Base-by-base conservation (phyloP, 176 grass and related monocot species). In the Areca catechu region DNA sequence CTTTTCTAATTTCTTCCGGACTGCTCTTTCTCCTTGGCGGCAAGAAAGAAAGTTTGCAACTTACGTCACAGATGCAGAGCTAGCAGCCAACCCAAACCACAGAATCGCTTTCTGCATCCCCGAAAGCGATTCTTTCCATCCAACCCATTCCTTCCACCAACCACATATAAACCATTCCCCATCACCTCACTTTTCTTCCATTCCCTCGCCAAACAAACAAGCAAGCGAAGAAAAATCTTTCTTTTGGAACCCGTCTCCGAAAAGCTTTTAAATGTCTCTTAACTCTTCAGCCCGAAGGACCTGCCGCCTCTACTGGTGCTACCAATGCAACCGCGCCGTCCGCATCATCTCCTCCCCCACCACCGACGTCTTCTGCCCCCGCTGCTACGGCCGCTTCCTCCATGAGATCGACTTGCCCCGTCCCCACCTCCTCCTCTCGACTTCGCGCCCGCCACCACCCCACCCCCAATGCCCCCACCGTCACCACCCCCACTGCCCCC, bases 311-410 rank as follows among this genome's bases (percentile, higher is more conserved):
- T 91, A 80, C 75, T 97, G 84, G 74, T 91, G 92, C 75, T 91
- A 91, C 61, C 86, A 82, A 72, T 95, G 90, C 75, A 59, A 57
- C 66, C 82, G 76, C 53, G 63, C 90, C 49, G 68, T 89, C 56
- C 85, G 82, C 66, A 81, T 84, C 73, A 79, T 81, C 23, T 86
- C 85, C 63, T 78, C 68, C 56, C 67, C 82, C 3, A n/a, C 73
- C 49, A 72, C 79, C 49, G 94, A 99, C 74, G 75, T 99, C 66
- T 78, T 93, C 79, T 93, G 94, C 69, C 84, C 88, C 28, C 76
- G 88, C 63, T 93, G 94, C 78, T 86, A 80, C 58, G 94, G 88
- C 24, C 78, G 67, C 28, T 99, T 93, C 82, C 81, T 93, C 20
- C 94, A 89, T 70, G 94, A 99, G 76, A 77, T 95, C 71, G 77